phyloP scores from a whole-genome alignment of 768 basidiomycete genomes.

The Trametes gibbosa region DNA sequence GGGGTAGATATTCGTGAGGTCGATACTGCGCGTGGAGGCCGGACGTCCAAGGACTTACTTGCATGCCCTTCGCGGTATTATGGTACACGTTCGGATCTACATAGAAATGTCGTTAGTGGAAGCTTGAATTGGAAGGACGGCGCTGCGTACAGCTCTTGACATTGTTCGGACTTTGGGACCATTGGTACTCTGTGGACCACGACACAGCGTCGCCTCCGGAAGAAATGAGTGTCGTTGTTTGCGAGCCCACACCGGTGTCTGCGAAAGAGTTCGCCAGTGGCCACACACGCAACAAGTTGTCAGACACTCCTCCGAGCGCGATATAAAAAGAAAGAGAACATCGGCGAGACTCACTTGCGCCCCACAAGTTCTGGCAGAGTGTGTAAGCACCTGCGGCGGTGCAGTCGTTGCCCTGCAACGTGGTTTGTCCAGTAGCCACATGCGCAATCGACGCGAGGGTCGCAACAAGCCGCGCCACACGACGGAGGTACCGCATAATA shows the following conservation, averaged over 20 bases:
- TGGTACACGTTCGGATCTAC: slow-evolving; percentile 46
- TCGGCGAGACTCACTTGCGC: slow-evolving; percentile 38
- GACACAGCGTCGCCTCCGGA: slow-evolving; percentile 40
- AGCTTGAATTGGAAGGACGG: too few relatives aligned
- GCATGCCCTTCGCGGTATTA: slow-evolving; percentile 45
- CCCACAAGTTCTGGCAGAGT: slow-evolving; percentile 60
- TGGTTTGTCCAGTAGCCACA: neutral
- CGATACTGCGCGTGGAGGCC: too few relatives aligned
- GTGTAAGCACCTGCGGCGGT: slow-evolving; percentile 41
- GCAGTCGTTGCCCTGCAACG: slow-evolving; percentile 13
- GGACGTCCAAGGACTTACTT: slow-evolving; percentile 29
- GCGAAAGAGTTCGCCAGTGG: neutral
- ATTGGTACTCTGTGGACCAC: slow-evolving; percentile 53
- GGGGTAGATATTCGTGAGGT: neutral
- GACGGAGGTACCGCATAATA: neutral
- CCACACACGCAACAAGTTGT: too few relatives aligned
- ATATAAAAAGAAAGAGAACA: too few relatives aligned
- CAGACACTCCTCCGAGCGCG: too few relatives aligned
- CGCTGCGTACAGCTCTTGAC: slow-evolving; percentile 50
- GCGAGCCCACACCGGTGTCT: slow-evolving; percentile 47
- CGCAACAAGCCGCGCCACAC: neutral
- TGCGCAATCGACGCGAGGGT: neutral
- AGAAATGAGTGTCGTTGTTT: slow-evolving; percentile 45
- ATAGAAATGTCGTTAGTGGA: neutral
- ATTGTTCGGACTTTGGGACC: slow-evolving; percentile 47